Base-by-base conservation (phyloP, 2,329 filamentous ascomycete species). In the Phialophora macrospora region DNA sequence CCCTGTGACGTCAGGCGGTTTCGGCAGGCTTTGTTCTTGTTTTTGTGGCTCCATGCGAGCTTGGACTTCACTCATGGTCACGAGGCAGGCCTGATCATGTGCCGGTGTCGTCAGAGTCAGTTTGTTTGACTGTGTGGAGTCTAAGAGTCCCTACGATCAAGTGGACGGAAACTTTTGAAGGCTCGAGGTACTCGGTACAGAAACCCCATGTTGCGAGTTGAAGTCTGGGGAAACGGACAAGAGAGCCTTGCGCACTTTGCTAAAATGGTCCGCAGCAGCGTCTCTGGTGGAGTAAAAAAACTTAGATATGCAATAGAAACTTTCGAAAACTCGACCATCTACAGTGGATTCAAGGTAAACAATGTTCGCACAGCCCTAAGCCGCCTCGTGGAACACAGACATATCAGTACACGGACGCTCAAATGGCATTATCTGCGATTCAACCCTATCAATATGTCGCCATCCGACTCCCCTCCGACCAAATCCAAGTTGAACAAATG, bases 381-480 rank as follows among this genome's bases (percentile, higher is more conserved):
- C 38, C 14, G 22, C 20, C 26, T 7, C 14, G n/a, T 41, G 17
- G 17, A 41, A 41, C 12, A 17, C 38, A 17, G 17, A 6, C 17
- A 5, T 14, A 32, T 60, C 12, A 9, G 6, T 4, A 30, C 5
- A 4, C 20, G 26, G 22, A 26, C 30, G 26, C 28, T 9, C 48
- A 20, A 48, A 70, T 71, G 69, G 67, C 64, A 22, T 80, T 82
- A 68, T 78, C 80, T 41, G 72, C 75, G 62, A 80, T 87, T 61
- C 79, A 80, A 62, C 82, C 84, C 11, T 77, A 83, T 69, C 79
- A 81, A 63, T 80, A 82, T 72, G 78, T 87, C 62, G 82, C 83
- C 68, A 75, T 87, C 64, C 82, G 83, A 63, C 82, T 87, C 30
- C 83, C 87, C 14, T 88, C 85, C 12, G 86, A 86, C 68, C 77